Evolutionary conservation across 805 yeast genomes (phyloP).

Genomic region (Candida vartiovaarae): DNA sequence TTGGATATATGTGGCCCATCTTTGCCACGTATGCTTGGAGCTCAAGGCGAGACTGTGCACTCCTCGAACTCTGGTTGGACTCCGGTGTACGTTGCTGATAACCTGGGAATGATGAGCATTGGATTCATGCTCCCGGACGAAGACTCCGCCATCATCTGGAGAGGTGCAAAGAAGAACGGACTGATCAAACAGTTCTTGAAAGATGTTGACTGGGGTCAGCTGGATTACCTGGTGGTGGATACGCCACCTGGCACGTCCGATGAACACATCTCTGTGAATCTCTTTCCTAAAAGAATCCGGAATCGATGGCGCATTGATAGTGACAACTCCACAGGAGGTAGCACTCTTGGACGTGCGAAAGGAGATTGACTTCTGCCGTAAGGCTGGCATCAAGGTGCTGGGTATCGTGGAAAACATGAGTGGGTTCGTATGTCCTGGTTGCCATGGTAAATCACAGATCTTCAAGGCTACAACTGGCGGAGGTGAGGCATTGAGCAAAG

Average conservation of each 20-base stretch:
- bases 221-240: slow-evolving; percentile 84
- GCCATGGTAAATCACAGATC: slow-evolving; percentile 83
- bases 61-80: slow-evolving; percentile 92
- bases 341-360: slow-evolving; percentile 91
- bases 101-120: slow-evolving; percentile 91
- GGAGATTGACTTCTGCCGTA: slow-evolving; percentile 89
- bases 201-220: slow-evolving; percentile 90
- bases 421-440: slow-evolving; percentile 95
- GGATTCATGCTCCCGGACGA: slow-evolving; percentile 91
- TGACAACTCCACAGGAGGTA: slow-evolving; percentile 97
- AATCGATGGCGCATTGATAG: slow-evolving; percentile 89
- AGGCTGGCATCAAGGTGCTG: slow-evolving; percentile 77
- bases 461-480: slow-evolving; percentile 98
- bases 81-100: slow-evolving; percentile 93
- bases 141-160: slow-evolving; percentile 94
- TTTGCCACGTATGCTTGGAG: slow-evolving; percentile 89
- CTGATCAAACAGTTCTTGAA: slow-evolving; percentile 87
- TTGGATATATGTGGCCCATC: slow-evolving; percentile 98
- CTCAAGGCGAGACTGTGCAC: slow-evolving; percentile 78
- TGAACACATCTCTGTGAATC: slow-evolving; percentile 88
- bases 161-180: slow-evolving; percentile 94
- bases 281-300: slow-evolving; percentile 85
- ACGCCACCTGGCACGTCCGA: slow-evolving; percentile 99
- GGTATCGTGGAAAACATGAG: slow-evolving; percentile 98
- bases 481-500: slow-evolving; percentile 77